Evolutionary conservation across 1,139 yeast species (phyloP).

Genomic region (Taphrina deformans): DNA sequence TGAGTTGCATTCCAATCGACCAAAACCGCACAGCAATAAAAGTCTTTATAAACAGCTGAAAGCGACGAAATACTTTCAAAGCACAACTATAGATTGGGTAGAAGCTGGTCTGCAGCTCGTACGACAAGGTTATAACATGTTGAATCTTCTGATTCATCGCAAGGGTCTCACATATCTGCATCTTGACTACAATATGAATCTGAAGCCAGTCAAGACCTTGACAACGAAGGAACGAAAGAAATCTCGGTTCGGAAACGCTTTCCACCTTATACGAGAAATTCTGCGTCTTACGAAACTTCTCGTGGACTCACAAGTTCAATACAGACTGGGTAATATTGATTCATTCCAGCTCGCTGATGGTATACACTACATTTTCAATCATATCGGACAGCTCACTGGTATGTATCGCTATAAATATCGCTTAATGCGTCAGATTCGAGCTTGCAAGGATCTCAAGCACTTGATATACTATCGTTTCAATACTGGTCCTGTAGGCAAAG

Average conservation of each 20-base stretch:
- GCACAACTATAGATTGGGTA: constrained; percentile 94
- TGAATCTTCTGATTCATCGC: constrained; percentile 82
- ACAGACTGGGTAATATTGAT: constrained; percentile 83
- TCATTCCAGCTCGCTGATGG: constrained; percentile 96
- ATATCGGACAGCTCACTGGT: constrained; percentile 93
- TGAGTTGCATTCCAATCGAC: constrained; percentile 58
- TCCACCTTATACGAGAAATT: constrained; percentile 88
- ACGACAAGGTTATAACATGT: constrained; percentile 90
- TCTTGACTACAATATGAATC: constrained; percentile 89
- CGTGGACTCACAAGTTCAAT: constrained; percentile 93
- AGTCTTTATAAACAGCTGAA: constrained; percentile 67
- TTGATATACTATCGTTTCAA: constrained; percentile 83
- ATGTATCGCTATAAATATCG: constrained; percentile 94
- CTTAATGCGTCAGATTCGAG: constrained; percentile 97
- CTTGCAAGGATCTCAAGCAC: constrained; percentile 93
- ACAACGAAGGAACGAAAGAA: constrained; percentile 96
- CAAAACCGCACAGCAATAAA: constrained; percentile 52
- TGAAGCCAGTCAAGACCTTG: constrained; percentile 93
- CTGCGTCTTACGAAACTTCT: constrained; percentile 75
- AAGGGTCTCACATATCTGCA: constrained; percentile 91
- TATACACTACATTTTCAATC: constrained; percentile 81
- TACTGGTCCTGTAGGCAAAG: constrained; percentile 72
- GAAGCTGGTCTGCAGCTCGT: constrained; percentile 96
- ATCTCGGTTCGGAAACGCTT: constrained; percentile 94
- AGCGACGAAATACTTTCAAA: constrained; percentile 83